Evolutionary conservation across 345 rosid genomes (phyloP), one percentile per base, ranked within the genome.

Genomic region (Murraya paniculata): DNA sequence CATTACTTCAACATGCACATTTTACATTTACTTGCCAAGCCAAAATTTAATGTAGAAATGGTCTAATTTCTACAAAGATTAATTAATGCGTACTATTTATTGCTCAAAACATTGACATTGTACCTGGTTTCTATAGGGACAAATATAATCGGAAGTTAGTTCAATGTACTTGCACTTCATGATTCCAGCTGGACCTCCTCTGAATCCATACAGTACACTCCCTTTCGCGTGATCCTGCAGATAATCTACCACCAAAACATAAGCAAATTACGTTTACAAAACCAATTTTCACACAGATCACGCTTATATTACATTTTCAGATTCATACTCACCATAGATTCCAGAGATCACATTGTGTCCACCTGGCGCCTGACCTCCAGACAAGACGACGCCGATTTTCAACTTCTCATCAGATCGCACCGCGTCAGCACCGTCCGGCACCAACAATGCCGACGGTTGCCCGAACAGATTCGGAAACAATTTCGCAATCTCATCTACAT

Each of bases 281-380:
- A 19, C 14, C 22, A 27, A 2, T 2, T 73, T 68, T 27, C 36
- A 18, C 58, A 55, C 16, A 30, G 25, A 41, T 30, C 39, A 41
- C 25, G 22, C n/a, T 69, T 3, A 35, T 4, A 59, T 25, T 38
- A 27, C 58, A 30, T 9, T 31, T 33, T 25, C 22, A 2, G 5
- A 16, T 39, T 79, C 75, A 76, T 61, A 27, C 92, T 85, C 78
- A 97, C 99, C 99, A 53, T 83, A 97, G 67, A 97, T 79, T 74
- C 98, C 98, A 58, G 88, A 92, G 24, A 97, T 94, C 58, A 97
- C 99, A 87, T 97, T 97, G 89, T 94, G 98, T 14, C 99, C 99
- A 65, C 99, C 99, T 10, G 98, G 99, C 18, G 99, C 98, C 82
- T 97, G 99, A 55, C 99, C 99, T 48, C 99, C 99, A 0, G 99